Percentiles rank a stretch among this genome's conserved stretches.
Evolutionary conservation across 176 grass and related monocot species (phyloP).

Genomic region (Cenchrus fungigraminus): DNA sequence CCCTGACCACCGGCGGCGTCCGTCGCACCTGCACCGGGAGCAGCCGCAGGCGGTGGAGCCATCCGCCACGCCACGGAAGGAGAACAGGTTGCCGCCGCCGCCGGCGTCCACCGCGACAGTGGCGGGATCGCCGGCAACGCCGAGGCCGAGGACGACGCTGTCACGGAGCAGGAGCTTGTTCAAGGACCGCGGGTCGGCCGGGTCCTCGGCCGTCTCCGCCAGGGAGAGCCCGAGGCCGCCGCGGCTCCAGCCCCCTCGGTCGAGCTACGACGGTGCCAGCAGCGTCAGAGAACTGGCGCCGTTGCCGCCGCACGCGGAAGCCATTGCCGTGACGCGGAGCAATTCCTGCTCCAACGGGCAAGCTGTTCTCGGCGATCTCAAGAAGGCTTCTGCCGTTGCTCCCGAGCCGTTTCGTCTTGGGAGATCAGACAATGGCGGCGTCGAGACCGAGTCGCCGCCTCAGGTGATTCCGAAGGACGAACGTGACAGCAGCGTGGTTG

Average conservation of each 20-base stretch:
- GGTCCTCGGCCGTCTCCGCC: background rate
- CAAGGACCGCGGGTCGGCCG: slow-evolving; percentile 35
- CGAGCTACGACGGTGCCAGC: slow-evolving; percentile 11
- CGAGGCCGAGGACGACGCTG: slow-evolving; percentile 38
- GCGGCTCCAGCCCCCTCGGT: slow-evolving; percentile 17
- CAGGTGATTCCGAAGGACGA: background rate
- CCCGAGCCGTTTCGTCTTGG: background rate
- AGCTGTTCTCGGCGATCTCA: background rate
- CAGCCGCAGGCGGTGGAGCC: background rate
- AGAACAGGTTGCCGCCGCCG: slow-evolving; percentile 42
- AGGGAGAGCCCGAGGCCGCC: slow-evolving; percentile 21
- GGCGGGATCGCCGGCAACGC: background rate
- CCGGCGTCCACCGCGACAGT: background rate
- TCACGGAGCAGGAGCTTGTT: slow-evolving; percentile 44
- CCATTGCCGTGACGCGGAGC: background rate
- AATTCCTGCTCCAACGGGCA: background rate
- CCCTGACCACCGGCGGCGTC: slow-evolving; percentile 7
- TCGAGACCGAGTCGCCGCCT: background rate
- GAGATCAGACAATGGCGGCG: slow-evolving; percentile 5
- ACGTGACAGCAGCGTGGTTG: too few species aligned
- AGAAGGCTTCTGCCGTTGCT: slow-evolving; percentile 5
- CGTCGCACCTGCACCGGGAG: background rate
- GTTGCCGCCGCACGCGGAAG: background rate
- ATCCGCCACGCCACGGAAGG: slow-evolving; percentile 40
- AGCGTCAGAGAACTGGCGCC: background rate